Evolutionary conservation across 257 asterid genomes (phyloP), one percentile per base, ranked within the genome.

Genomic region (Ligustrum vulgare): DNA sequence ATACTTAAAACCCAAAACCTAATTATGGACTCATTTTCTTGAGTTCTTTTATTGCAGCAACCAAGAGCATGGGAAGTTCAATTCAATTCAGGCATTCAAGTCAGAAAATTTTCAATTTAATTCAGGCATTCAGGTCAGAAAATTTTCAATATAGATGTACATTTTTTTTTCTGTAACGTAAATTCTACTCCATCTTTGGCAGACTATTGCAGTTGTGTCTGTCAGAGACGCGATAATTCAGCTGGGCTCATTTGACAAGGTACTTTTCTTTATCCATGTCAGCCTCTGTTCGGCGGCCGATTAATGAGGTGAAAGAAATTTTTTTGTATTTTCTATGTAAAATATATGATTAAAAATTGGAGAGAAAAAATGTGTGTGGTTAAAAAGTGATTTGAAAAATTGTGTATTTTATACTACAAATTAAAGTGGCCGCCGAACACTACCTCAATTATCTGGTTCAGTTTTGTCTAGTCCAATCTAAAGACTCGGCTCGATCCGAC

Each of bases 21-120:
- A 28, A 28, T 28, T 35, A 22, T 31, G 28, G 67, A 1, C 63
- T 65, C 45, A 71, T 47, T 69, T 73, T 75, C 72, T 71, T 71
- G 22, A 71, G 13, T 67, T 51, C 5, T 51, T 67, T 71, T 8
- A 2, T 32, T 34, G 71, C 84, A 92, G 97, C 93, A 90, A 76
- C 96, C 97, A 67, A 90, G 88, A 83, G 91, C 91, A 79, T 90
- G 96, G 97, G 97, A 91, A 65, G 86, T 86, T 80, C 97, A 90
- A 79, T 92, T 92, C 79, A 85, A 81, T 77, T 89, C 97, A 70
- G 97, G 97, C 83, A 90, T 92, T 80, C 93, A 92, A 94, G 97
- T 88, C 22, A 73, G 65, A 67, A 60, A 70, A 54, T 25, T 60
- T 60, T 0, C 67, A 28, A 8, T 9, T n/a, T n/a, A 85, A 81